Base-by-base conservation (phyloP, 306 rosid species). In the Vigna hirtella region DNA sequence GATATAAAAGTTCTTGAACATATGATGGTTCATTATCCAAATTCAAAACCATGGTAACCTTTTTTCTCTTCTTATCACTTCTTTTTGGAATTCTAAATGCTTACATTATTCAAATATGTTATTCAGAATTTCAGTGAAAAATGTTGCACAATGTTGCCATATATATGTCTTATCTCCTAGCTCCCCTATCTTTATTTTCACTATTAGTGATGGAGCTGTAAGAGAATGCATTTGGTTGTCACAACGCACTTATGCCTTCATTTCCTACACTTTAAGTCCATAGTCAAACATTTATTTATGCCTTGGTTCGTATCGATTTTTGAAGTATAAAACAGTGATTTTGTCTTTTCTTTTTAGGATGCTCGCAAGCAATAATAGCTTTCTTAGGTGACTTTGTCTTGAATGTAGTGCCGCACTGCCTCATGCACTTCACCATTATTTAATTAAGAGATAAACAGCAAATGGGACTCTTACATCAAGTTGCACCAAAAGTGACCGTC, bases 141-240 rank as follows among this genome's bases (percentile, higher is more conserved):
- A 67, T 74, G 76, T 74, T 47, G 63, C 62, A 56, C n/a, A 66
- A 81, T 81, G 80, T 57, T 66, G 80, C 49, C 80, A 81, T 81
- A 34, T 47, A 34, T 42, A 42, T 42, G 13, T 32, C 55, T n/a
- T 6, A 47, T 14, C 62, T 38, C 53, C 30, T 0, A 12, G 8
- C 26, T 13, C 34, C 2, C 11, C 6, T 42, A 57, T 68, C 8
- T 12, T 18, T 26, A 47, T 78, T 30, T 69, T 56, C 62, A 56
- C 70, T 22, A 2, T 70, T 47, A n/a, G n/a, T 78, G 30, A 78
- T 24, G 71, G 34, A 24, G 43, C 15, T 36, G 53, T 47, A 45
- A 14, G 50, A 59, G 24, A 61, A 61, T 52, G 34, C 68, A 12
- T 66, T 45, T 16, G 56, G 18, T 10, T 28, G 40, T 57, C 61